Evolutionary conservation across 2,329 filamentous ascomycete species (phyloP), one percentile per base, ranked within the genome.

Genomic region (Cladophialophora carrionii): DNA sequence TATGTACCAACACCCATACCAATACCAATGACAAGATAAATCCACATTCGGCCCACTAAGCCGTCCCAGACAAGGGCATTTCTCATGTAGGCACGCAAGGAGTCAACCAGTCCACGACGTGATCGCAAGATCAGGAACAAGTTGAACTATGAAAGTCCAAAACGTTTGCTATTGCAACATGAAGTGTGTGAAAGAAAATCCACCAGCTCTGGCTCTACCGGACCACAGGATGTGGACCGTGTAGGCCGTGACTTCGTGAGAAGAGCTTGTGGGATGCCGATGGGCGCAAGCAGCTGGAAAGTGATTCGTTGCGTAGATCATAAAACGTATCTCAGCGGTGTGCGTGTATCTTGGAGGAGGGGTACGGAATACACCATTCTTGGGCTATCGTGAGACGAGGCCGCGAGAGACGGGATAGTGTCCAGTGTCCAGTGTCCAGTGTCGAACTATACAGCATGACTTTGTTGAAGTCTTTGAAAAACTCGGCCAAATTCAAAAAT

Each of bases 71-170:
- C 37, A 43, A 43, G 37, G n/a, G 6, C 17, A 8, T 24, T 26
- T 49, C 24, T 60, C 24, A 70, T 73, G 62, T 73, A 71, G 65
- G 71, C 55, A 66, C 62, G 34, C 66, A 66, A 72, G 70, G 73
- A 73, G 56, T 67, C 64, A 67, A 73, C 71, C 53, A 64, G 57
- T 68, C 54, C 73, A 74, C 48, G 46, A 64, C 48, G 61, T n/a
- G 41, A 43, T 43, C 41, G n/a, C n/a, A n/a, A 43, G 61, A 57
- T n/a, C 56, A 62, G 62, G 57, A 58, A 61, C 60, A 70, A 60
- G 63, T 64, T 70, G 69, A 72, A 71, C 69, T 72, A 71, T 72
- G 69, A 71, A 71, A 69, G 70, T 70, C 70, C 70, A 62, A 22
- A 22, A 52, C 12, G 32, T 57, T 66, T 65, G 46, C 52, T 72